A percentile compares a stretch with the other conserved stretches of the same genome.
phyloP scores from a whole-genome alignment of 441 rosid genomes.

The Erodium texanum region DNA sequence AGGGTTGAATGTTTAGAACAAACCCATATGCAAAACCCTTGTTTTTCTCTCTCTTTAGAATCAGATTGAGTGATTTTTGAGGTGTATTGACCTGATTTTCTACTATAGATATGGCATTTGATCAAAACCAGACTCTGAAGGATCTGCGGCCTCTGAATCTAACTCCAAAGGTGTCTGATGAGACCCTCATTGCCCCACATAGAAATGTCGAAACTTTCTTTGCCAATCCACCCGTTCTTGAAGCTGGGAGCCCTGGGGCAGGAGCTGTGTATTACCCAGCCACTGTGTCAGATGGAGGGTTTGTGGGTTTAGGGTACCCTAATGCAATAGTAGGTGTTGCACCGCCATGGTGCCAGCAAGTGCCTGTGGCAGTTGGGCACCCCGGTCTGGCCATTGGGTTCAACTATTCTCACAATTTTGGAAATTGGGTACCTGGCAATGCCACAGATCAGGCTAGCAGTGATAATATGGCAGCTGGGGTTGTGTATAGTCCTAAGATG shows the following conservation, averaged over 20 bases:
- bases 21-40: conserved; percentile 13
- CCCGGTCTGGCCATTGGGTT: conserved; percentile 31
- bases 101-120: conserved; percentile 44
- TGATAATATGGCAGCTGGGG: conserved; percentile 24
- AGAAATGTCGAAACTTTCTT: conserved; percentile 27
- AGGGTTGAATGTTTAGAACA: neutral
- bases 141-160: conserved; percentile 40
- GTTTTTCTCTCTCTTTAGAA: conserved; percentile 10
- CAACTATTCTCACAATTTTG: conserved; percentile 12
- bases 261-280: conserved; percentile 37
- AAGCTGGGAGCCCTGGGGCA: conserved; percentile 27
- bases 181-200: conserved; percentile 33
- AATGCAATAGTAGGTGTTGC: conserved; percentile 26
- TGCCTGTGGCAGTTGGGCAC: conserved; percentile 31
- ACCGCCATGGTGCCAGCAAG: conserved; percentile 22
- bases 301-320: conserved; percentile 36
- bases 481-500: conserved; percentile 21
- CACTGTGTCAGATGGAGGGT: conserved; percentile 32
- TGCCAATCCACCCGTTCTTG: conserved; percentile 20
- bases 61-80: conserved; percentile 2
- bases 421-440: conserved; percentile 19
- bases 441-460: conserved; percentile 27
- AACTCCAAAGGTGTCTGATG: conserved; percentile 32
- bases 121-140: conserved; percentile 37
- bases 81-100: conserved; percentile 11